Base-by-base conservation (phyloP, 1,284 basidiomycete species). In the Cryptococcus sp. region DNA sequence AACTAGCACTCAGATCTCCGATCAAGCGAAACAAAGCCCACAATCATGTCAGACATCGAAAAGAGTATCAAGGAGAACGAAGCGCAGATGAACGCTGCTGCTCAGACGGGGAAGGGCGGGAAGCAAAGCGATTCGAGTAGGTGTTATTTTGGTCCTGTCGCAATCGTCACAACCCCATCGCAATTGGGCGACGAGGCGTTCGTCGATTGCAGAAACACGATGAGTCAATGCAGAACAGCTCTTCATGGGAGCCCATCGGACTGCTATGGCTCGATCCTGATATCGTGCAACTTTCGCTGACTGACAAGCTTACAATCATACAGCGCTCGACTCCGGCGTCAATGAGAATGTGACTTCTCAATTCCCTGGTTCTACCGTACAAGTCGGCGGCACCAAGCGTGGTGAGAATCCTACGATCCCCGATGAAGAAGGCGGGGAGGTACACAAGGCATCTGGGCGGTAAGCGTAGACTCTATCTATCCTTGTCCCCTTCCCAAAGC, bases 401-500 rank as follows among this genome's bases (percentile, higher is more conserved):
- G 68, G 68, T 19, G 66, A 70, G 54, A 68, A 70, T 59, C 68
- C 68, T 3, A 51, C 59, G 10, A 66, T 70, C 41, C 68, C 68
- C 3, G 60, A 63, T 50, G 68, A 70, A 47, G 68, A 66, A 47
- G 68, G 68, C 23, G 68, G 68, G 16, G 68, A 66, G 47, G 15
- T 62, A 31, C 65, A 63, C 60, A 68, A 66, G 60, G 17, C 53
- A 16, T 61, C 68, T 46, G 68, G 68, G n/a, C 53, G 60, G 68
- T 70, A 50, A 52, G 68, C 64, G 11, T 41, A 7, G 19, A 39
- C 27, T 23, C 16, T 40, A 19, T 40, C 22, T 39, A 16, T 41
- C 45, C 15, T 35, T 42, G 15, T 38, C 23, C 31, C 19, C 19
- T 17, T 27, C 11, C 0, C n/a, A 38, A 15, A 31, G 4, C 17